Base-by-base conservation (phyloP, 2,329 filamentous ascomycete species). In the Geosmithia flava region DNA sequence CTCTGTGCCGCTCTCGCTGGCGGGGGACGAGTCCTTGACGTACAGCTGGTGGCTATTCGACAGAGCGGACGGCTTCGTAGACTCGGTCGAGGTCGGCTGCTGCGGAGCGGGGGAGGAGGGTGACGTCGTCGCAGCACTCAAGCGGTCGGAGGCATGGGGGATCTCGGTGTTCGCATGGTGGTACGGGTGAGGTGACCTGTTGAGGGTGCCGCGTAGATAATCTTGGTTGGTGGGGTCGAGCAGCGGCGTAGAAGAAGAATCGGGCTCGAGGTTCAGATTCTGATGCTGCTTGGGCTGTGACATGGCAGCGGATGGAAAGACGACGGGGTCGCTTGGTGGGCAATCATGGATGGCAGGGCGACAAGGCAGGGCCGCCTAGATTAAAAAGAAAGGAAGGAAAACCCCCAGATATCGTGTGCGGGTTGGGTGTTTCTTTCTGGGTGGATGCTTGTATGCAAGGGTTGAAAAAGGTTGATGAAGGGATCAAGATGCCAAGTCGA, bases 1-100 rank as follows among this genome's bases (percentile, higher is more conserved):
- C 62, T 97, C 91, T 17, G 90, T 95, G 20, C 91, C 91, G 62
- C 89, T 95, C 55, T 95, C 90, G 62, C 87, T 95, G 11, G 78
- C 78, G 2, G 80, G 75, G 1, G 75, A 37, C 4, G 77, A 78
- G 47, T 77, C 74, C 53, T 70, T 73, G 50, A 68, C 62, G 52
- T 69, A 65, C 6, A 23, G 33, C 30, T 6, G 19, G 17, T 17
- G 29, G 16, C 23, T 42, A 11, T 15, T 42, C 19, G 15, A 16
- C 33, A 13, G 17, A 42, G n/a, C 19, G 30, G 43, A 57, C 54
- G n/a, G 56, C 20, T 15, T 37, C 45, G 19, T 46, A 5, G 7
- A 6, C 30, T 16, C 11, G 17, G 51, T 47, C 20, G 56, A 55
- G 7, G 55, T 55, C 29, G 53, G 47, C 50, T 23, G 20, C 17